These are phyloP conservation scores for Tetratostichococcus sp. DNA, from an alignment of 139 green algal genomes.

Conservation along the genomic window DNA sequence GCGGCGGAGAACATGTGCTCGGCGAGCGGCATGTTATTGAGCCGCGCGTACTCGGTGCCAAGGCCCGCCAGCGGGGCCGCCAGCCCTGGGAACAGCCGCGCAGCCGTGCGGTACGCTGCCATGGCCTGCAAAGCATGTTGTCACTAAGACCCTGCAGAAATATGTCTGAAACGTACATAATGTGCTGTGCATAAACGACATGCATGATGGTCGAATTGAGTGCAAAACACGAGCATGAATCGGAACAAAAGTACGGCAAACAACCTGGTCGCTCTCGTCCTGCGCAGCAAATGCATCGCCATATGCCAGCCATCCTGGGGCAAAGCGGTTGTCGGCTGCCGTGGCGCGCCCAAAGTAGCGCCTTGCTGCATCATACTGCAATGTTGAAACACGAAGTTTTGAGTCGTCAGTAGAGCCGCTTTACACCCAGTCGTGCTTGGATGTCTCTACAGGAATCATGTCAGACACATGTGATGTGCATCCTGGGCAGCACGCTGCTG, in stretches of 20 bases:
- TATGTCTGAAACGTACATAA: too few species aligned
- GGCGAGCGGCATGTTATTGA: slow-evolving; percentile 84
- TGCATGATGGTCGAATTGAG: too few species aligned
- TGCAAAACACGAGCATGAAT: too few species aligned
- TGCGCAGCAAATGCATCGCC: slow-evolving; percentile 89
- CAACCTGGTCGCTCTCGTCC: slow-evolving; percentile 77
- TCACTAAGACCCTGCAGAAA: too few species aligned
- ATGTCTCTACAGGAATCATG: too few species aligned
- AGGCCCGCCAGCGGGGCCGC: slow-evolving; percentile 87
- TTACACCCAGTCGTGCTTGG: too few species aligned
- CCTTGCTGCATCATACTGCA: slow-evolving; percentile 58
- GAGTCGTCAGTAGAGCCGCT: too few species aligned
- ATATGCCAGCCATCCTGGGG: slow-evolving; percentile 91
- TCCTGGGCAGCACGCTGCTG: too few species aligned
- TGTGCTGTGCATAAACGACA: too few species aligned
- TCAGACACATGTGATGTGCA: too few species aligned
- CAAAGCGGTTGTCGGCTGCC: slow-evolving; percentile 68
- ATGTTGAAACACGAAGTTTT: too few species aligned
- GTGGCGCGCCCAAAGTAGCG: slow-evolving; percentile 87
- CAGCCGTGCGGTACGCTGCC: slow-evolving; percentile 91
- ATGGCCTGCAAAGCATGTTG: slow-evolving; percentile 68
- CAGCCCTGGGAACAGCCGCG: slow-evolving; percentile 88
- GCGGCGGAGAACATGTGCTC: slow-evolving; percentile 55
- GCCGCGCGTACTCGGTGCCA: slow-evolving; percentile 79
- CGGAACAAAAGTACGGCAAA: too few species aligned